A percentile compares a stretch with the other conserved stretches of the same genome.
phyloP scores from a whole-genome alignment of 257 asterid species.

The Solanum habrochaites region DNA sequence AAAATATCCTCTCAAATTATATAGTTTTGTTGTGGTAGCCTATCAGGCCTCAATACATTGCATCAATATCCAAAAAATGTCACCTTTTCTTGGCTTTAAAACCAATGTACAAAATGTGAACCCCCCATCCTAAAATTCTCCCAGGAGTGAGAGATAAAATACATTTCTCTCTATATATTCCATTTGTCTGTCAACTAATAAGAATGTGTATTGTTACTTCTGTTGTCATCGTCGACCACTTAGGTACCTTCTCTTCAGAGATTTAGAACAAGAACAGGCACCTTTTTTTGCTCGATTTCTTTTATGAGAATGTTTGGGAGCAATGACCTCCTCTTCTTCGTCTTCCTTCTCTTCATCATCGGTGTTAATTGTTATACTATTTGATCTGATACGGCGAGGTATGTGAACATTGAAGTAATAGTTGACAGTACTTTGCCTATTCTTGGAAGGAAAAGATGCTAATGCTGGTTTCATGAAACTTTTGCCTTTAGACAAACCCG shows the following conservation, averaged over 20 bases:
- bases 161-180: not conserved
- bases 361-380: not conserved
- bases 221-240: not conserved
- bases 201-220: not conserved
- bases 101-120: not conserved
- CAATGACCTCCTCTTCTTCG: not conserved
- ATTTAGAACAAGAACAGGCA: not conserved
- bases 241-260: not conserved
- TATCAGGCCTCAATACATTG: not conserved
- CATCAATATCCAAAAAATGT: not conserved
- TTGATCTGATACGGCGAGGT: not conserved
- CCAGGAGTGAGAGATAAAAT: not conserved
- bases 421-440: constrained; percentile 3
- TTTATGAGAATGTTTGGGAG: not conserved
- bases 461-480: constrained; percentile 7
- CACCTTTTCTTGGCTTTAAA: not conserved
- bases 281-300: not conserved
- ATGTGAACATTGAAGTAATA: constrained; percentile 18
- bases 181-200: not conserved
- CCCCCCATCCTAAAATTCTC: not conserved
- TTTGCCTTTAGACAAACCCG: not conserved
- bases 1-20: not conserved
- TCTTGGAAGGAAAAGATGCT: constrained; percentile 1
- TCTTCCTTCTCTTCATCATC: constrained; percentile 10
- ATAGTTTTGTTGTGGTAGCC: not conserved